Evolutionary conservation across 805 yeast species (phyloP).

Genomic region (Saccharomycodes ludwigii): DNA sequence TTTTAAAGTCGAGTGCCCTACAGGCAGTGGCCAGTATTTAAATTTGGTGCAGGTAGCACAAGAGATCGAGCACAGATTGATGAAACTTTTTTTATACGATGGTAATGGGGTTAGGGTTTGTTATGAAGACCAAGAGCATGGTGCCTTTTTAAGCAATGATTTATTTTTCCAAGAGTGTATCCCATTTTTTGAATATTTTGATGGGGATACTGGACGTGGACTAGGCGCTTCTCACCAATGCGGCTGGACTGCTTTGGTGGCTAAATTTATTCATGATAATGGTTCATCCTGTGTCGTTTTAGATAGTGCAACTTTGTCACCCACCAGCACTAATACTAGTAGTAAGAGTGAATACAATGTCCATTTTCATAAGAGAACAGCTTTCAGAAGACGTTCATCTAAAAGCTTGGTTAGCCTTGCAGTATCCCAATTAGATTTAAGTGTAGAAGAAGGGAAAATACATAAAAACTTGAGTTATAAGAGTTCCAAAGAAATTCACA

Average conservation of each 20-base stretch:
- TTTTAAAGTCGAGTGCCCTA: conserved; percentile 79
- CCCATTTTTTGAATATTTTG: conserved; percentile 79
- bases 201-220: conserved; percentile 91
- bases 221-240: conserved; percentile 89
- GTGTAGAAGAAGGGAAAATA: conserved; percentile 1
- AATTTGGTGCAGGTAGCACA: conserved; percentile 86
- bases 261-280: conserved; percentile 82
- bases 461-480: no score
- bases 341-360: background rate
- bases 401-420: background rate
- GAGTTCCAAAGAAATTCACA: no score
- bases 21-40: conserved; percentile 62
- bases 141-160: conserved; percentile 50
- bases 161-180: conserved; percentile 62
- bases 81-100: conserved; percentile 61
- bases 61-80: conserved; percentile 75
- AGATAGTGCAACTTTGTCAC: conserved; percentile 13
- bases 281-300: conserved; percentile 42
- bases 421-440: background rate
- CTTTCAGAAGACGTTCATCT: conserved; percentile 4
- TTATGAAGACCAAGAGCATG: conserved; percentile 38
- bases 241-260: conserved; percentile 93
- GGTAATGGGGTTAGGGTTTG: conserved; percentile 59
- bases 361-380: conserved; percentile 1
- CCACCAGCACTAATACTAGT: conserved; percentile 23